phyloP scores from a whole-genome alignment of 2,329 filamentous ascomycete species.

The Aspergillus quadricinctus region DNA sequence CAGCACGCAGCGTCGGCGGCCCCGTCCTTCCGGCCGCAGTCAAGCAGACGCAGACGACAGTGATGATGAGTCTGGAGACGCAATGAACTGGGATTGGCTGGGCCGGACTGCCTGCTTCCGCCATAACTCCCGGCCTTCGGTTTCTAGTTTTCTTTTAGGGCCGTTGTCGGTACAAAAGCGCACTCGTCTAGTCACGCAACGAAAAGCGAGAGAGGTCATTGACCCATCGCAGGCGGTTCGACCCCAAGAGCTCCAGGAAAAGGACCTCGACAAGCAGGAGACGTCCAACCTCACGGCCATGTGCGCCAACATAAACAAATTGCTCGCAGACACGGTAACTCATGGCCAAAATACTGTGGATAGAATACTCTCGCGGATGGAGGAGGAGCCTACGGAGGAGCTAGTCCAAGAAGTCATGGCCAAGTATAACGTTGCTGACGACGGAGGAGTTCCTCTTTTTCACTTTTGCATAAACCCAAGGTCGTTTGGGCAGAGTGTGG shows the following conservation, averaged over 20 bases:
- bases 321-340: conserved; percentile 47
- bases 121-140: conserved; percentile 66
- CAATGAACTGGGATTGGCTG: conserved; percentile 80
- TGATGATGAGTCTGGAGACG: conserved; percentile 67
- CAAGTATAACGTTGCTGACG: conserved; percentile 60
- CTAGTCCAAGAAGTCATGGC: conserved; percentile 54
- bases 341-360: conserved; percentile 48
- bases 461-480: conserved; percentile 84
- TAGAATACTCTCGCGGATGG: conserved; percentile 33
- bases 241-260: conserved; percentile 71
- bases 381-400: conserved; percentile 33
- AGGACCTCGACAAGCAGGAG: conserved; percentile 70
- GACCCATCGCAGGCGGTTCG: conserved; percentile 63
- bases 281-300: conserved; percentile 74
- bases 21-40: conserved; percentile 27
- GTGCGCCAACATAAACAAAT: conserved; percentile 68
- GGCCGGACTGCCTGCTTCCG: conserved; percentile 74
- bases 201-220: conserved; percentile 64
- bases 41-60: conserved; percentile 54
- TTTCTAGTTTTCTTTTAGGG: conserved; percentile 80
- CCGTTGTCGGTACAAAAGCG: conserved; percentile 88
- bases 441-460: conserved; percentile 72
- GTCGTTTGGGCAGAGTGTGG: conserved; percentile 90
- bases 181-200: conserved; percentile 63
- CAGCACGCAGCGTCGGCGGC: conserved; percentile 36